Evolutionary conservation across 2,329 filamentous ascomycete genomes (phyloP).

Genomic region (Ascochyta clinopodiicola): DNA sequence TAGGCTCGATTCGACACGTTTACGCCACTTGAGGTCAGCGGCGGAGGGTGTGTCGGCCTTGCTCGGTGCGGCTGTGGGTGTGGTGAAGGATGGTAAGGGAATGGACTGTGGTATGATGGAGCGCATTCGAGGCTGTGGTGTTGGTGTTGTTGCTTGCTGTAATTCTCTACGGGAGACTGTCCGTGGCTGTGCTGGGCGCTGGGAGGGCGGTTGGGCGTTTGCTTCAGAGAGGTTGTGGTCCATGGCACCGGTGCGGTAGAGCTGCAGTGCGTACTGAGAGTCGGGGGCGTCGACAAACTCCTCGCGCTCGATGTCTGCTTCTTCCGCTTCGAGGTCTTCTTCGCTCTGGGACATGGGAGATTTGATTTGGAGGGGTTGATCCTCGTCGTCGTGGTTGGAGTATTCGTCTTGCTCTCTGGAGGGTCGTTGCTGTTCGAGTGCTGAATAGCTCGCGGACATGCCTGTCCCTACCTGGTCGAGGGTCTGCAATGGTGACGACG

Average conservation of each 20-base stretch:
- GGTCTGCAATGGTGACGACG: constrained; percentile 49
- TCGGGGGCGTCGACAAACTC: constrained; percentile 59
- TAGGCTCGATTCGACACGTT: constrained; percentile 81
- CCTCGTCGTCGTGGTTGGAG: constrained; percentile 21
- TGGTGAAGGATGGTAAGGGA: constrained; percentile 22
- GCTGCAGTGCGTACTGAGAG: constrained; percentile 48
- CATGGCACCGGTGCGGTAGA: constrained; percentile 11
- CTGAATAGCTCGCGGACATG: constrained; percentile 35
- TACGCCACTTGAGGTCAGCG: constrained; percentile 72
- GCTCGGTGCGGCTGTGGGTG: constrained; percentile 3
- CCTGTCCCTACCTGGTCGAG: constrained; percentile 44
- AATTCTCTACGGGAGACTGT: constrained; percentile 9
- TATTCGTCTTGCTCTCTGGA: constrained; percentile 16
- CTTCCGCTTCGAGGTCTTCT: constrained; percentile 58
- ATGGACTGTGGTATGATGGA: constrained; percentile 29
- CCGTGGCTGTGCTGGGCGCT: constrained; percentile 14
- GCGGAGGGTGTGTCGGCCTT: constrained; percentile 24
- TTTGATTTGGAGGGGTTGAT: constrained; percentile 62
- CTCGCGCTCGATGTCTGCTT: constrained; percentile 44
- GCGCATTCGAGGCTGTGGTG: constrained; percentile 25
- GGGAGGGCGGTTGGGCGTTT: constrained; percentile 22
- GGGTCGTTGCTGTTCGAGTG: constrained; percentile 13
- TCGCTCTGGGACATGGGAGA: constrained; percentile 81
- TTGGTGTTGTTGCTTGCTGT: constrained; percentile 22
- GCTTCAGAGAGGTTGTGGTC: constrained; percentile 40